Evolutionary conservation across 495 filamentous ascomycete genomes (phyloP), one percentile per base, ranked within the genome.

Genomic region (Lentithecium fluviatile): DNA sequence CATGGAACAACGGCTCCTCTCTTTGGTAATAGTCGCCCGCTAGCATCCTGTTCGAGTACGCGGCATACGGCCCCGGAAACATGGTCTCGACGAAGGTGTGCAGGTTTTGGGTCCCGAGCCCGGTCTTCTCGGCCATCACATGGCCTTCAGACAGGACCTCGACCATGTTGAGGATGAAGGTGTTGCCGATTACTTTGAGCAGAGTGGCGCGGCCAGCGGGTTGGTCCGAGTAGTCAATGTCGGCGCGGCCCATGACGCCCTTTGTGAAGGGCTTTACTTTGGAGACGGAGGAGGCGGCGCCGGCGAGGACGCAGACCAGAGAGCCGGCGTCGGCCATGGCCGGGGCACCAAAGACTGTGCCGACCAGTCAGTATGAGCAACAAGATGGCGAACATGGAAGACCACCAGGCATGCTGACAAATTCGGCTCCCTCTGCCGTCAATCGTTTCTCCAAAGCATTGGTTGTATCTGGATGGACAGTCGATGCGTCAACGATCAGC

Each of bases 111-210:
- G 74, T 75, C 6, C 91, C 91, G 20, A 96, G 73, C 0, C 91
- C 91, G 0, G 83, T 80, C 70, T 91, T 90, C 72, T 96, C 92
- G 6, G 90, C 90, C 4, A 90, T 77, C 1, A 85, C 81, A 62
- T 89, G 80, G 2, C 83, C 85, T 76, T 96, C 91, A 15, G 86
- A 82, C 6, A 97, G 73, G 25, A 85, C 78, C 69, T 91, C 87
- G 19, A 94, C 83, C 76, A 91, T 92, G 71, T 88, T 86, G 26
- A 96, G 69, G 64, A 96, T 82, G 74, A 96, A 91, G 7, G 86
- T 88, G 70, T 97, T 97, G 26, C 91, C 92, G 15, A 94, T 79
- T 42, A 95, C 72, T 74, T 96, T 97, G 21, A 96, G 76, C 25
- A 81, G 76, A 1, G 80, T 78, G 17, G 88, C 81, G 46, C 80